Percentiles rank a stretch among this genome's conserved stretches.
phyloP scores from a whole-genome alignment of 305 asterid genomes.

The Fraxinus latifolia region DNA sequence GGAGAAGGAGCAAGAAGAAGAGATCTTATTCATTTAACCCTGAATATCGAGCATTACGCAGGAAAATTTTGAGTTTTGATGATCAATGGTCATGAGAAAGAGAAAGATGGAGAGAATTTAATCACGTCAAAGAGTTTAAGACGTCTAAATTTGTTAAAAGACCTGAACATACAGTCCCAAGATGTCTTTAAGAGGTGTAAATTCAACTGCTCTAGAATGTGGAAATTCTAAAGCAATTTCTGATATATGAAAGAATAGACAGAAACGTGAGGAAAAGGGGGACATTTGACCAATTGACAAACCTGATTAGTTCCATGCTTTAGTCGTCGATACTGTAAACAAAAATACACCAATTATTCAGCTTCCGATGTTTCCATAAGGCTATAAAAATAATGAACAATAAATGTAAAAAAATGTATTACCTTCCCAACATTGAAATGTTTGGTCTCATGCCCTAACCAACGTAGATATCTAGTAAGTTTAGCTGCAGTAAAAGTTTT shows the following conservation, averaged over 20 bases:
- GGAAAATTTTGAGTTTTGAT: not conserved
- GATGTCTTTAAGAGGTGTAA: not conserved
- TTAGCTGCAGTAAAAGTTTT: slow-evolving; percentile 98
- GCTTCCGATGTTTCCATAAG: slow-evolving; percentile 19
- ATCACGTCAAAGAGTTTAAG: not conserved
- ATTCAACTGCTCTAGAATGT: slow-evolving; percentile 7
- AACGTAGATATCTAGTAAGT: slow-evolving; percentile 98
- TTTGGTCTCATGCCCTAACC: slow-evolving; percentile 99
- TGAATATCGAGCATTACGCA: not conserved
- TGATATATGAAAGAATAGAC: slow-evolving; percentile 17
- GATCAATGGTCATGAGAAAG: not conserved
- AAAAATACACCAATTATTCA: slow-evolving; percentile 27
- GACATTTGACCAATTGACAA: slow-evolving; percentile 27
- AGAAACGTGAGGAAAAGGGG: slow-evolving; percentile 22
- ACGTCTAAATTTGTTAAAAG: not conserved
- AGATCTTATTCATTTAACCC: slow-evolving; percentile 3
- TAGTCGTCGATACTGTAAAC: slow-evolving; percentile 87
- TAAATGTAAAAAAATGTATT: slow-evolving; percentile 12
- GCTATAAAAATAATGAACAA: slow-evolving; percentile 26
- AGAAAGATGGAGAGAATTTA: not conserved
- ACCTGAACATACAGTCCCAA: not conserved
- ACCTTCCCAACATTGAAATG: slow-evolving; percentile 99
- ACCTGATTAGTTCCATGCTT: slow-evolving; percentile 98
- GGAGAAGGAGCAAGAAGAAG: not conserved
- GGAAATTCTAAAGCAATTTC: slow-evolving; percentile 9